These are phyloP conservation scores for Parascedosporium putredinis DNA, from an alignment of 2,329 filamentous ascomycete species.

Conservation along the genomic window DNA sequence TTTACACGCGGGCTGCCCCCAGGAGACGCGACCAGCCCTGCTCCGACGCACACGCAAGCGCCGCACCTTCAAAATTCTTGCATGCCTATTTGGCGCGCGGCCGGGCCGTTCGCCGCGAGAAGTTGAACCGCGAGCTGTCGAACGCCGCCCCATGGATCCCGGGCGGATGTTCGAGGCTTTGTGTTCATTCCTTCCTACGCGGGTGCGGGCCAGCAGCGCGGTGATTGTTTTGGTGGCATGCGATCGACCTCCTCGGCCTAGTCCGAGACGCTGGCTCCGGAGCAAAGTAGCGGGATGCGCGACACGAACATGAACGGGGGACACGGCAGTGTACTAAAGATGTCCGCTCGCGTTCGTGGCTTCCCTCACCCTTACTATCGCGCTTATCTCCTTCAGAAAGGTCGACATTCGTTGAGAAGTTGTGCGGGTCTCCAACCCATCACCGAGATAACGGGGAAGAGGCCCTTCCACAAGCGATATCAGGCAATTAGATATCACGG, in stretches of 20 bases:
- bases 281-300: conserved; percentile 34
- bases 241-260: conserved; percentile 35
- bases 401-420: conserved; percentile 21
- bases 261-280: conserved; percentile 47
- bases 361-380: conserved; percentile 39
- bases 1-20: conserved; percentile 6
- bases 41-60: conserved; percentile 14
- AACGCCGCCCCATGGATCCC: too few relatives aligned
- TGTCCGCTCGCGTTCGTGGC: background rate
- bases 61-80: conserved; percentile 5
- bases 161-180: background rate
- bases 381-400: conserved; percentile 49
- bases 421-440: conserved; percentile 1
- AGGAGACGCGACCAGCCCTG: conserved; percentile 39
- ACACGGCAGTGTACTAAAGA: background rate
- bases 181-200: background rate
- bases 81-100: conserved; percentile 3
- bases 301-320: background rate
- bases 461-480: background rate
- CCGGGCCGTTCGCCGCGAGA: too few relatives aligned
- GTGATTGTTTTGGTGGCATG: conserved; percentile 1
- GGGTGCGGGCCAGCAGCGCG: conserved; percentile 19
- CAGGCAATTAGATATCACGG: background rate
- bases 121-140: too few relatives aligned
- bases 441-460: conserved; percentile 1